Percentiles rank a stretch among this genome's conserved stretches.
phyloP scores from a whole-genome alignment of 352 stramenopile genomes.

The Phytophthora pseudosyringae region DNA sequence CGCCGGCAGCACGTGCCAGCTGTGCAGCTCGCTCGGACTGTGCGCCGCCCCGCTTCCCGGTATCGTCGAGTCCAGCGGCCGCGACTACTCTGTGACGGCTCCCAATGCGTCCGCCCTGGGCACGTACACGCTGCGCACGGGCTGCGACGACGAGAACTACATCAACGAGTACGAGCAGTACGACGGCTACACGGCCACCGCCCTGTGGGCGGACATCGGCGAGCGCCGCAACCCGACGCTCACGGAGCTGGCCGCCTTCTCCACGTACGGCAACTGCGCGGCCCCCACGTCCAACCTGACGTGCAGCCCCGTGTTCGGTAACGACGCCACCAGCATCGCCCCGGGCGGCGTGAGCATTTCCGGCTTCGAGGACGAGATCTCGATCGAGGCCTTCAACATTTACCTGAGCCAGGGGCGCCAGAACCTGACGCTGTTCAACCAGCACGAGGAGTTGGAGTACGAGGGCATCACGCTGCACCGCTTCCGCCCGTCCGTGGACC shows the following conservation, averaged over 20 bases:
- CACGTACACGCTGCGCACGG: conserved; percentile 53
- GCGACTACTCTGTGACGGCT: conserved; percentile 49
- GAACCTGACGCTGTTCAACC: conserved; percentile 66
- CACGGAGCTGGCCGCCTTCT: conserved; percentile 51
- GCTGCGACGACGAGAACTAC: conserved; percentile 59
- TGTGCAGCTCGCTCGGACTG: conserved; percentile 48
- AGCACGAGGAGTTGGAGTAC: conserved; percentile 47
- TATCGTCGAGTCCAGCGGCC: conserved; percentile 56
- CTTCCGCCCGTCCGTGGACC: conserved; percentile 45
- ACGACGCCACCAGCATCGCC: conserved; percentile 55
- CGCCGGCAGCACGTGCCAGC: conserved; percentile 41
- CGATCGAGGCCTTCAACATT: conserved; percentile 44
- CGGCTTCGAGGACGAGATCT: conserved; percentile 54
- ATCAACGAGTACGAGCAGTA: conserved; percentile 67
- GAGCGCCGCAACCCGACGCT: conserved; percentile 57
- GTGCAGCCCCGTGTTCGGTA: conserved; percentile 58
- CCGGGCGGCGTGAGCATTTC: conserved; percentile 55
- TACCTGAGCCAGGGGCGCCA: conserved; percentile 63
- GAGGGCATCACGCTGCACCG: conserved; percentile 59
- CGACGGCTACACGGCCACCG: conserved; percentile 45
- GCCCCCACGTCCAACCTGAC: conserved; percentile 56
- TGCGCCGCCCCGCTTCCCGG: conserved; percentile 66
- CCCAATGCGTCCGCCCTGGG: conserved; percentile 35
- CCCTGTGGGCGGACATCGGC: conserved; percentile 54
- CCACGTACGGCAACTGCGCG: conserved; percentile 60